These are phyloP conservation scores for Saccharomycopsis sp. DNA, from an alignment of 805 yeast genomes.

Conservation along the genomic window DNA sequence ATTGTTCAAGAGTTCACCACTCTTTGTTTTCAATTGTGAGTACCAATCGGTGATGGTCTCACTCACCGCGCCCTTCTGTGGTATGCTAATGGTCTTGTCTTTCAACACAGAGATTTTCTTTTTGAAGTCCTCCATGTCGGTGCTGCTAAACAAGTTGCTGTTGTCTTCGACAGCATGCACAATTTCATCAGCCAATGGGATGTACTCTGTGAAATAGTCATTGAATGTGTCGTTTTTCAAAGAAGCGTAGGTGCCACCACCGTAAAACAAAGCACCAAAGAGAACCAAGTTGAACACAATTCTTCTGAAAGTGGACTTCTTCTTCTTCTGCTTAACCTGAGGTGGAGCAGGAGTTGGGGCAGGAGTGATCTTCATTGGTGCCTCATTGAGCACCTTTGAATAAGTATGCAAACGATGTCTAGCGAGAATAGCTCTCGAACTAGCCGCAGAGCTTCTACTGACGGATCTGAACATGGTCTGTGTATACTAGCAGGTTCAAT, in stretches of 20 bases:
- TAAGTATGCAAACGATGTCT: constrained; percentile 7
- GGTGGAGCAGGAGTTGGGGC: constrained; percentile 4
- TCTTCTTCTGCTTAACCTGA: constrained; percentile 6
- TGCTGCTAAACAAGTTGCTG: constrained; percentile 22
- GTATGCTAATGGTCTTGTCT: constrained; percentile 32
- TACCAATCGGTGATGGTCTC: constrained; percentile 27
- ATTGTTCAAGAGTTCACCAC: too few species aligned
- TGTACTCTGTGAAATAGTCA: constrained; percentile 51
- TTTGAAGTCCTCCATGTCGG: constrained; percentile 30
- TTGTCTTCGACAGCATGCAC: constrained; percentile 40
- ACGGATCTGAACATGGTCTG: too few species aligned
- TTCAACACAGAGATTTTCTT: constrained; percentile 30
- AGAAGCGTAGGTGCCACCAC: constrained; percentile 52
- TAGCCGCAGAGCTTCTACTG: too few species aligned
- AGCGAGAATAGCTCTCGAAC: too few species aligned
- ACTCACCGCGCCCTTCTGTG: constrained; percentile 33
- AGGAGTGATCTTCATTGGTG: background rate
- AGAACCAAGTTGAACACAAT: constrained; percentile 22
- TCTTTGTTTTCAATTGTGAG: constrained; percentile 20
- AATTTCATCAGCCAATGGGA: constrained; percentile 53
- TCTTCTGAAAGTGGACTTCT: constrained; percentile 24
- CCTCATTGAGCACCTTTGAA: constrained; percentile 4
- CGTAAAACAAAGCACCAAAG: constrained; percentile 36
- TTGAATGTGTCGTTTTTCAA: constrained; percentile 49
- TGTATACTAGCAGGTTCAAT: too few species aligned